These are phyloP conservation scores for Mycena leptocephala DNA, from an alignment of 768 basidiomycete species.

Conservation along the genomic window DNA sequence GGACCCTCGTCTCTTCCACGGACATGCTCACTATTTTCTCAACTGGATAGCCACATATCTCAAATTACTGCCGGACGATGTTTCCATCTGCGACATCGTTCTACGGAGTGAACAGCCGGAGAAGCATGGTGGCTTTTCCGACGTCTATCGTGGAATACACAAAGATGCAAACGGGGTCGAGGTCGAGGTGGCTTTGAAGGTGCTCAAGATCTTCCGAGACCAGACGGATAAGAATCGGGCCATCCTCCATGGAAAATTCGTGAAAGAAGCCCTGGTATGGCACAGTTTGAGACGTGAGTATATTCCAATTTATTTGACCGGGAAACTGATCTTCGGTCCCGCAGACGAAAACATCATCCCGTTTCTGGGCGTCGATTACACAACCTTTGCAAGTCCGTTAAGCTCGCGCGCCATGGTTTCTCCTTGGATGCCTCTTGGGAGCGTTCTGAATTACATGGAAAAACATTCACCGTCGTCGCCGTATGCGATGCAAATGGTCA, in stretches of 20 bases:
- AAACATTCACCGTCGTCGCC: neutral
- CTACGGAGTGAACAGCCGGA: neutral
- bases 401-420: too few species aligned
- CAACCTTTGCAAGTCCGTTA: too few species aligned
- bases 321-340: too few species aligned
- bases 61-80: neutral
- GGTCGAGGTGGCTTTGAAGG: too few species aligned
- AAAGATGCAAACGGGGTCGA: too few species aligned
- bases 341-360: too few species aligned
- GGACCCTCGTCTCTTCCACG: neutral
- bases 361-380: too few species aligned
- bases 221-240: neutral
- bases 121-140: neutral
- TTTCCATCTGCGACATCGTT: neutral
- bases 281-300: neutral
- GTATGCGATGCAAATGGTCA: neutral
- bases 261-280: conserved; percentile 4
- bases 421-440: too few species aligned
- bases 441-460: neutral
- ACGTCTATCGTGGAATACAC: neutral
- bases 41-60: neutral
- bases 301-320: too few species aligned
- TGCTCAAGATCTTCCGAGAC: neutral
- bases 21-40: neutral
- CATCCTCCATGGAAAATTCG: neutral